These are phyloP conservation scores for Metschnikowia dekortorum DNA, from an alignment of 805 yeast genomes.

Conservation along the genomic window DNA sequence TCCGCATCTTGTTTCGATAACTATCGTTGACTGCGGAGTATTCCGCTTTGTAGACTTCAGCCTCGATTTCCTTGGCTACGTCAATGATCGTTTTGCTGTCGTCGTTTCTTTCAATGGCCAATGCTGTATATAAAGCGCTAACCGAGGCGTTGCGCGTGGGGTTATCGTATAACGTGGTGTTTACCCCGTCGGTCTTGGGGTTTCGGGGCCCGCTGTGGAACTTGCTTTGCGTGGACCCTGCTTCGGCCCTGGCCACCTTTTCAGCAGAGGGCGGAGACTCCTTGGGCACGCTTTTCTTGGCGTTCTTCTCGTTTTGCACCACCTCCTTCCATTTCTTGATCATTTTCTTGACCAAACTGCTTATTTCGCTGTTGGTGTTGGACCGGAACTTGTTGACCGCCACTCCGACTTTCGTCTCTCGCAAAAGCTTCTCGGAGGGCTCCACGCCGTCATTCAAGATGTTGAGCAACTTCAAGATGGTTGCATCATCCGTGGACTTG, in stretches of 20 bases:
- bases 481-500: slow-evolving; percentile 58
- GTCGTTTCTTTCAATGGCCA: slow-evolving; percentile 73
- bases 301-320: slow-evolving; percentile 61
- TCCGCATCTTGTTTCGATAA: slow-evolving; percentile 80
- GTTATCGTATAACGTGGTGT: slow-evolving; percentile 64
- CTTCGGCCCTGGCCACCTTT: slow-evolving; percentile 8
- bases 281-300: slow-evolving; percentile 23
- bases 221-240: slow-evolving; percentile 31
- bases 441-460: slow-evolving; percentile 64
- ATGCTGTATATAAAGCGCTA: slow-evolving; percentile 79
- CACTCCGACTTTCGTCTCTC: slow-evolving; percentile 96
- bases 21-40: slow-evolving; percentile 52
- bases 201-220: slow-evolving; percentile 58
- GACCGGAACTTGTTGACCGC: slow-evolving; percentile 86
- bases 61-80: slow-evolving; percentile 69
- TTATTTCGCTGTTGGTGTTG: slow-evolving; percentile 61
- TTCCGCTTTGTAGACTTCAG: slow-evolving; percentile 60
- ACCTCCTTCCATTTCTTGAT: slow-evolving; percentile 88
- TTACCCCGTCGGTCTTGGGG: slow-evolving; percentile 76
- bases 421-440: slow-evolving; percentile 79
- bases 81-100: slow-evolving; percentile 54
- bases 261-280: slow-evolving; percentile 7
- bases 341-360: slow-evolving; percentile 71
- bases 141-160: slow-evolving; percentile 80
- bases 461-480: slow-evolving; percentile 62